Conservation (phyloP, 495 filamentous ascomycete genomes). For the Aspergillus egyptiacus region DNA sequence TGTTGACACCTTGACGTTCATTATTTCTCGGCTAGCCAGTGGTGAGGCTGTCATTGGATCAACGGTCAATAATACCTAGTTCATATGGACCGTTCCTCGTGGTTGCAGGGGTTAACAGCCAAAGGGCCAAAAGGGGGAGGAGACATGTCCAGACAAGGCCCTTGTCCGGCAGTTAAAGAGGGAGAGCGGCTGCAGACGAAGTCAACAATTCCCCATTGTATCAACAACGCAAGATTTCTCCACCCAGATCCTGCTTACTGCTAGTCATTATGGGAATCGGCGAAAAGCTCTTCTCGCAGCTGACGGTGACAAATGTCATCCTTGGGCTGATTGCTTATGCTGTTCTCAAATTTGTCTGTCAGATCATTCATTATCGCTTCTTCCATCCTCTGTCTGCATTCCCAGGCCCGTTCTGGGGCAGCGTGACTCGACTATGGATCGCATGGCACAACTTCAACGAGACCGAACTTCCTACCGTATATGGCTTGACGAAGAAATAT, state of each 20-base stretch:
- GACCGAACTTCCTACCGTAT: slow-evolving; percentile 34
- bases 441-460: slow-evolving; percentile 42
- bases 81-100: too few species aligned
- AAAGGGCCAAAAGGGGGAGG: too few species aligned
- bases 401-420: slow-evolving; percentile 51
- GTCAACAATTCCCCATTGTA: too few species aligned
- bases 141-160: too few species aligned
- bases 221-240: background rate
- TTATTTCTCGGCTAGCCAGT: background rate
- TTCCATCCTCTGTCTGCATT: slow-evolving; percentile 46
- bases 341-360: slow-evolving; percentile 24
- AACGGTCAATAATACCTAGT: too few species aligned
- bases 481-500: slow-evolving; percentile 44
- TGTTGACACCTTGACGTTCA: too few species aligned
- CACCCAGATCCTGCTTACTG: background rate
- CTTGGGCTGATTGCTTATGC: slow-evolving; percentile 25
- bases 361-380: slow-evolving; percentile 46
- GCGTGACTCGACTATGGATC: slow-evolving; percentile 46
- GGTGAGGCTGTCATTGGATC: background rate
- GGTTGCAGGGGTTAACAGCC: too few species aligned
- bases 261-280: slow-evolving; percentile 27
- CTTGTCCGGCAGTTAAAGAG: too few species aligned
- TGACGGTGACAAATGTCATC: slow-evolving; percentile 28
- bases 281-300: slow-evolving; percentile 24
- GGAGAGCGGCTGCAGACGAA: too few species aligned